These are phyloP conservation scores for Didymosphaeria variabile DNA, from an alignment of 2,329 filamentous ascomycete species.

Conservation along the genomic window DNA sequence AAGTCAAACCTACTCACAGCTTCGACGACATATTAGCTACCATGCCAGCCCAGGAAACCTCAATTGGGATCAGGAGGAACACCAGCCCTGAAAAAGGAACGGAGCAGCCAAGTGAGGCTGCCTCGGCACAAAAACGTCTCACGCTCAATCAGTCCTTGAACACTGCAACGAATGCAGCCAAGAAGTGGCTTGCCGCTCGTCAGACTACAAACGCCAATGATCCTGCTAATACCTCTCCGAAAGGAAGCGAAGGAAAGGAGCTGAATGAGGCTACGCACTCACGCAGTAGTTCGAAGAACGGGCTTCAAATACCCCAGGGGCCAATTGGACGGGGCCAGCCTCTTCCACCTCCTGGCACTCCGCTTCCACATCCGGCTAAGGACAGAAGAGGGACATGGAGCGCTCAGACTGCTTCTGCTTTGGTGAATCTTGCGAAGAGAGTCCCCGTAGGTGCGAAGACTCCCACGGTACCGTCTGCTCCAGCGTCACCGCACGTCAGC, in stretches of 20 bases:
- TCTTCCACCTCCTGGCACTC: conserved; percentile 62
- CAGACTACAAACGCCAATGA: conserved; percentile 35
- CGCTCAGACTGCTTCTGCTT: conserved; percentile 55
- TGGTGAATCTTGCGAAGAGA: conserved; percentile 64
- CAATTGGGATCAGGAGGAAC: background rate
- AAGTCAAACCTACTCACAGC: background rate
- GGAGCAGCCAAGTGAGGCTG: background rate
- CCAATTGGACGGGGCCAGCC: conserved; percentile 9
- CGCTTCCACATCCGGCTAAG: conserved; percentile 75
- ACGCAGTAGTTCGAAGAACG: background rate
- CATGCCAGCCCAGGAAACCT: background rate
- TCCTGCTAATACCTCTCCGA: background rate
- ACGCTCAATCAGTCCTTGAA: conserved; percentile 48
- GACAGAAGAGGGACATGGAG: conserved; percentile 60
- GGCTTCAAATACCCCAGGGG: background rate
- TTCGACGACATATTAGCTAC: conserved; percentile 1
- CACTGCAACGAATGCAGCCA: conserved; percentile 64
- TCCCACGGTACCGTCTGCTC: background rate
- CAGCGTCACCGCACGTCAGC: conserved; percentile 1
- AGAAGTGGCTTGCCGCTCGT: conserved; percentile 66
- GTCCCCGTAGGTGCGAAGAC: conserved; percentile 62
- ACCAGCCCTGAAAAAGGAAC: background rate
- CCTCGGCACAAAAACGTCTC: conserved; percentile 21
- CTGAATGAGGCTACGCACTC: background rate
- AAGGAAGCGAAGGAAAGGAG: conserved; percentile 17